These are phyloP conservation scores for Fusarium chaquense DNA, from an alignment of 2,329 filamentous ascomycete species.

Conservation along the genomic window DNA sequence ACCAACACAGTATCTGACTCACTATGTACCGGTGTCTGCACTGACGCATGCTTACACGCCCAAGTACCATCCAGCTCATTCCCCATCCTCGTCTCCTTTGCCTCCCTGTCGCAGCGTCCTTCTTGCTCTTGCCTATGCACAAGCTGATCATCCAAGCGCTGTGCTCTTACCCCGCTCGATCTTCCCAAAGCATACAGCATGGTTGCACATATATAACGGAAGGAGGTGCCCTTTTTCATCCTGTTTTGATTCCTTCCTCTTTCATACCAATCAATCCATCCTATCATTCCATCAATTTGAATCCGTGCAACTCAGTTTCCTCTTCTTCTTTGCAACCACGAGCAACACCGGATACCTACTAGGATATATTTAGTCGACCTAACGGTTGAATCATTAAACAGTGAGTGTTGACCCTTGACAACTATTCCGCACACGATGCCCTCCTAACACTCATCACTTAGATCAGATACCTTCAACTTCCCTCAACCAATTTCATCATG, in stretches of 20 bases:
- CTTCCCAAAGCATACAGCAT: conserved; percentile 22
- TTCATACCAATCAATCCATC: conserved; percentile 20
- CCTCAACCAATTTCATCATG: conserved; percentile 57
- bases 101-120: conserved; percentile 20
- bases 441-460: conserved; percentile 15
- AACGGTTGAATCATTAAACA: conserved; percentile 9
- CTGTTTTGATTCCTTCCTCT: not conserved
- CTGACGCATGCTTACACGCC: not conserved
- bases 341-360: not conserved
- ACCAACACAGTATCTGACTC: conserved; percentile 34
- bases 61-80: conserved; percentile 14
- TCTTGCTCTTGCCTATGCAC: conserved; percentile 7
- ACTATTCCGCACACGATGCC: not conserved
- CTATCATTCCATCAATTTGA: not conserved
- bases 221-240: conserved; percentile 14
- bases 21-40: conserved; percentile 33
- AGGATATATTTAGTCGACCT: not conserved
- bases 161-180: conserved; percentile 45
- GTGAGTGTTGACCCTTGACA: conserved; percentile 11
- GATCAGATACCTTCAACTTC: not conserved
- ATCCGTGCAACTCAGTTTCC: not conserved
- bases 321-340: not conserved
- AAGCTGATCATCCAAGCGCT: conserved; percentile 38
- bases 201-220: conserved; percentile 37
- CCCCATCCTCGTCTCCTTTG: conserved; percentile 16